Conservation (phyloP, 768 basidiomycete genomes). For the Ramaria rubella region DNA sequence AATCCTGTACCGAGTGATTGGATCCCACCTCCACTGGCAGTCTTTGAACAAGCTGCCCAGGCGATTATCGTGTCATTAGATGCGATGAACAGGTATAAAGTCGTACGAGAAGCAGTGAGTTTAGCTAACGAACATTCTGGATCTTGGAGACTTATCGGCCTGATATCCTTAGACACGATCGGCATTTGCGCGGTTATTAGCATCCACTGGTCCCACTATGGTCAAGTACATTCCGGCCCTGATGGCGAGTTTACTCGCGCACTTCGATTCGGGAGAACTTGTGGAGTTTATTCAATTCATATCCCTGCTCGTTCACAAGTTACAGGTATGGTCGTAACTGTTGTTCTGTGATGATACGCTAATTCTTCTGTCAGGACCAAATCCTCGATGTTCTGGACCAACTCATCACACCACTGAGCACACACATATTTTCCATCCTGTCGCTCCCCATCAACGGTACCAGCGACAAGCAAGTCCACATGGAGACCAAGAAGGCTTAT, state of each 20-base stretch:
- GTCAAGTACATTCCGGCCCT: constrained; percentile 83
- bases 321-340: constrained; percentile 54
- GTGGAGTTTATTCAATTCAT: constrained; percentile 97
- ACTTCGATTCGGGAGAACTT: constrained; percentile 88
- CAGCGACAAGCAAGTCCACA: constrained; percentile 80
- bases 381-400: constrained; percentile 87
- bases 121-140: not conserved
- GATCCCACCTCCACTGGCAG: constrained; percentile 61
- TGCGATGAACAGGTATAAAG: constrained; percentile 78
- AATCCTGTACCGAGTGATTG: constrained; percentile 59
- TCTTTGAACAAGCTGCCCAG: constrained; percentile 82
- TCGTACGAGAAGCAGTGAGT: constrained; percentile 88
- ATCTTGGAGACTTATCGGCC: not conserved
- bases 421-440: constrained; percentile 73
- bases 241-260: constrained; percentile 83
- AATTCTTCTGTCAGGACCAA: constrained; percentile 47
- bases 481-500: constrained; percentile 84
- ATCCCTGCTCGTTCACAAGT: constrained; percentile 80
- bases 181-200: constrained; percentile 89
- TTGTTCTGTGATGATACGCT: not conserved
- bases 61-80: constrained; percentile 83
- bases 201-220: constrained; percentile 79
- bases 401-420: constrained; percentile 77
- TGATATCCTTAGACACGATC: constrained; percentile 63
- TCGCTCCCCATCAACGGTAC: constrained; percentile 71